These are phyloP conservation scores for Taphrina wiesneri DNA, from an alignment of 1,139 yeast genomes.

Conservation along the genomic window DNA sequence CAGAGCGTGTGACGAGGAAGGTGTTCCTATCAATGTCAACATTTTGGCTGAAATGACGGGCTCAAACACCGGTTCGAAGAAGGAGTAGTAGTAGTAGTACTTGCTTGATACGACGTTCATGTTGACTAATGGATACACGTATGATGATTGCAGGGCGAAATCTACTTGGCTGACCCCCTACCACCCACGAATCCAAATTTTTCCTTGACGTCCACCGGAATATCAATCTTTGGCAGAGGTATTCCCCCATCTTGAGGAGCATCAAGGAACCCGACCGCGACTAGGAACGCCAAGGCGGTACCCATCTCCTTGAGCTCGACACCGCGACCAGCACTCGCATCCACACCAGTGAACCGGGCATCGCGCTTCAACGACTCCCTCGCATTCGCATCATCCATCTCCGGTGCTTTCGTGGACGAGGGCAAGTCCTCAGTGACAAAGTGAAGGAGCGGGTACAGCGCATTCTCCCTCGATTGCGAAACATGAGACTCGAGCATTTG, in stretches of 20 bases:
- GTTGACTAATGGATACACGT: too few species aligned
- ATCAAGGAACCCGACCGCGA: conserved; percentile 69
- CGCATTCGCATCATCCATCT: conserved; percentile 83
- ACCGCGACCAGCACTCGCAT: conserved; percentile 69
- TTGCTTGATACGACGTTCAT: too few species aligned
- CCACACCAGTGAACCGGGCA: conserved; percentile 62
- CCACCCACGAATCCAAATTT: conserved; percentile 82
- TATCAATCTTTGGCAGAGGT: conserved; percentile 59
- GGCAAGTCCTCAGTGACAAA: conserved; percentile 92
- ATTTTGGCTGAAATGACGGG: neutral
- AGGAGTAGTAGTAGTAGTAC: neutral
- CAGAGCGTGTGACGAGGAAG: conserved; percentile 9
- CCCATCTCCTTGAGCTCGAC: conserved; percentile 68
- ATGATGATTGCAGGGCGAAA: neutral
- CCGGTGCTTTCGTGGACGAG: conserved; percentile 89
- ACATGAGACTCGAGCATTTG: conserved; percentile 72
- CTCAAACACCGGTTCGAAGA: neutral
- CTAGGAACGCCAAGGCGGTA: conserved; percentile 73
- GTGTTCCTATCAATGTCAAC: conserved; percentile 3
- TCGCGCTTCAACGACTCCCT: conserved; percentile 63
- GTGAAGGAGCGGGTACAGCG: conserved; percentile 88
- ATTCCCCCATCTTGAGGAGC: conserved; percentile 58
- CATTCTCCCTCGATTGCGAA: conserved; percentile 66
- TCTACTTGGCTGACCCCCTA: conserved; percentile 52
- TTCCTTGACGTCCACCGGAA: conserved; percentile 58